Base-by-base conservation (phyloP, 345 rosid genomes). In the Mangifera indica region DNA sequence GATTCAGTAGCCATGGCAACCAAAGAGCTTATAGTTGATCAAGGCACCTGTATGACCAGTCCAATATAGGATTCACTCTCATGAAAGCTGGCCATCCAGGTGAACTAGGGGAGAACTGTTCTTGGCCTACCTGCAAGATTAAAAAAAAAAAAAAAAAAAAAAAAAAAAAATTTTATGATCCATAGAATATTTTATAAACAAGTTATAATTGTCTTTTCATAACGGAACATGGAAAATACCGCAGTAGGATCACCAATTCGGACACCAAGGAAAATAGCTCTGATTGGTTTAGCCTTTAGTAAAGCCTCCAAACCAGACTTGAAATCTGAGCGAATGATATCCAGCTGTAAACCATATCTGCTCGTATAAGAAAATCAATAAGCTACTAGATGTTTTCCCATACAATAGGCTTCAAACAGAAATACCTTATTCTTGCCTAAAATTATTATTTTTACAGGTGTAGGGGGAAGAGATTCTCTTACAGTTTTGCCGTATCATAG, bases 171-270 rank as follows among this genome's bases (percentile, higher is more conserved):
- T 37, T 37, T 37, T 37, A 37, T 1, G 7, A 37, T 37, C 42
- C 42, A 78, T 12, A 2, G 60, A 46, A 60, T 60, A 24, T 17
- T 13, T 29, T 52, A 42, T 25, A 49, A 40, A 40, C 15, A 46
- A 51, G 40, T 22, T 34, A 60, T 15, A 51, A 73, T 22, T n/a
- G 24, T 42, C 10, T 20, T 61, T 25, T 24, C 46, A 62, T 26
- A 57, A 24, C 58, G 70, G 26, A 76, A 63, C 14, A 53, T 34
- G 45, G 18, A 70, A 74, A 80, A 76, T 95, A 95, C 99, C 85
- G 99, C 99, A 40, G 99, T 95, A 73, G 99, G 99, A 83, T 95
- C 99, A 81, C 99, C 99, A 79, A 95, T 89, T 52, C 98, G 85
- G 60, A 95, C 99, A 60, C 99, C 99, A 70, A 95, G 99, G 74